A percentile compares a stretch with the other conserved stretches of the same genome.
phyloP scores from a whole-genome alignment of 2,329 filamentous ascomycete species.

The Ascochyta koolunga region DNA sequence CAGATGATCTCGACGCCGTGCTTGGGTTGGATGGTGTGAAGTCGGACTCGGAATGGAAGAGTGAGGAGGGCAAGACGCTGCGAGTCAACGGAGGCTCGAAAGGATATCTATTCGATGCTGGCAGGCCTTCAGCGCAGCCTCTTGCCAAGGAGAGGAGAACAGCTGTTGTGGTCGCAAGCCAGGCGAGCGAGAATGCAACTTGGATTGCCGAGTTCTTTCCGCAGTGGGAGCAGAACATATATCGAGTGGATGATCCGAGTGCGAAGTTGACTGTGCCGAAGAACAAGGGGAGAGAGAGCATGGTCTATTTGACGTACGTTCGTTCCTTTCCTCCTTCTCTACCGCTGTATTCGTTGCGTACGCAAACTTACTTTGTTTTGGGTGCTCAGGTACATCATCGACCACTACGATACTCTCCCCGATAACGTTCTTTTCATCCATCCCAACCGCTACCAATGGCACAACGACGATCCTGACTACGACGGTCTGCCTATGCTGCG shows the following conservation, averaged over 20 bases:
- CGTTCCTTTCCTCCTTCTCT: not conserved
- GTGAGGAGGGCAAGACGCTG: slow-evolving; percentile 18
- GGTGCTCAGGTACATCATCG: slow-evolving; percentile 48
- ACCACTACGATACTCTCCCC: slow-evolving; percentile 49
- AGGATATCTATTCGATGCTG: not conserved
- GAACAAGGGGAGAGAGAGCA: slow-evolving; percentile 58
- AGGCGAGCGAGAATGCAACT: slow-evolving; percentile 47
- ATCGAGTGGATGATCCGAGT: slow-evolving; percentile 50
- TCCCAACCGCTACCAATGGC: slow-evolving; percentile 53
- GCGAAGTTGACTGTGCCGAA: slow-evolving; percentile 51
- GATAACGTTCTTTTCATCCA: slow-evolving; percentile 52
- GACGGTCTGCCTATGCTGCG: slow-evolving; percentile 57
- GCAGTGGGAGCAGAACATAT: slow-evolving; percentile 50
- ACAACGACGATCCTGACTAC: slow-evolving; percentile 61
- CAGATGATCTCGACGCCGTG: not conserved
- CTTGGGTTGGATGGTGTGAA: slow-evolving; percentile 6
- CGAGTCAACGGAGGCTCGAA: slow-evolving; percentile 17
- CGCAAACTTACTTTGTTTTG: not conserved
- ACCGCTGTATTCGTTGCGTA: not conserved
- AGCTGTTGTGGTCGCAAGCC: slow-evolving; percentile 48
- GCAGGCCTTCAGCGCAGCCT: not conserved
- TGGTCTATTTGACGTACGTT: slow-evolving; percentile 56
- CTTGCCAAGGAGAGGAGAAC: slow-evolving; percentile 26
- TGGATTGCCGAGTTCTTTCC: slow-evolving; percentile 50
- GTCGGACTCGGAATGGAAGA: slow-evolving; percentile 2